phyloP scores from a whole-genome alignment of 164 flowering plant genomes.

The Annona squamosa region DNA sequence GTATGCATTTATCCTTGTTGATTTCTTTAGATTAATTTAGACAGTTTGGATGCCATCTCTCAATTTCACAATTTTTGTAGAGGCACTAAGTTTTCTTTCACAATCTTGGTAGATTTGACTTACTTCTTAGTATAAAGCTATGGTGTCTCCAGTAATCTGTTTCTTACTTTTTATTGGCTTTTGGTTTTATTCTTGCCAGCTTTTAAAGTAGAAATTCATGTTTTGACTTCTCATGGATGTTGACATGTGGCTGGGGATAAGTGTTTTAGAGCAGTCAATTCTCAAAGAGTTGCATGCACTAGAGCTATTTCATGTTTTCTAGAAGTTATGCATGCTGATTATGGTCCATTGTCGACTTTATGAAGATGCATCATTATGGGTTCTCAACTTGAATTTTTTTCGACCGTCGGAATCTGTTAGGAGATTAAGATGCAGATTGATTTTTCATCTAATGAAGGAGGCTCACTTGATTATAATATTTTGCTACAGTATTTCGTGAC shows the following conservation, averaged over 20 bases:
- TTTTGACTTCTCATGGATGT: no score
- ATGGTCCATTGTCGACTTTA: background rate
- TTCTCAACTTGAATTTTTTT: background rate
- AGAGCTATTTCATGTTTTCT: background rate
- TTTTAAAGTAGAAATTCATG: background rate
- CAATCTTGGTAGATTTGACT: background rate
- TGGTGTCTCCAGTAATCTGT: background rate
- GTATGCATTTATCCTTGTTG: constrained; percentile 10
- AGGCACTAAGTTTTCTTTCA: background rate
- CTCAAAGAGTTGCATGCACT: background rate
- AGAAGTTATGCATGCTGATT: background rate
- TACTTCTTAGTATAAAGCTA: background rate
- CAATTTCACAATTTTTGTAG: background rate
- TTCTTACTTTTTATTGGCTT: background rate
- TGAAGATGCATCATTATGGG: background rate
- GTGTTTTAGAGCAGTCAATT: background rate
- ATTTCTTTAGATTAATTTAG: no score
- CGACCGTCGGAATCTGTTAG: background rate
- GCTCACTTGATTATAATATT: background rate
- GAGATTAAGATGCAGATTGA: background rate
- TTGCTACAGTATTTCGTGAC: background rate
- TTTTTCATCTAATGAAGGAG: background rate
- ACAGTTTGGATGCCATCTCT: background rate
- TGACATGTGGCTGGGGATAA: background rate
- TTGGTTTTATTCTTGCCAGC: background rate